These are phyloP conservation scores for Tricholoma flavovirens DNA, from an alignment of 768 basidiomycete species.

Conservation along the genomic window DNA sequence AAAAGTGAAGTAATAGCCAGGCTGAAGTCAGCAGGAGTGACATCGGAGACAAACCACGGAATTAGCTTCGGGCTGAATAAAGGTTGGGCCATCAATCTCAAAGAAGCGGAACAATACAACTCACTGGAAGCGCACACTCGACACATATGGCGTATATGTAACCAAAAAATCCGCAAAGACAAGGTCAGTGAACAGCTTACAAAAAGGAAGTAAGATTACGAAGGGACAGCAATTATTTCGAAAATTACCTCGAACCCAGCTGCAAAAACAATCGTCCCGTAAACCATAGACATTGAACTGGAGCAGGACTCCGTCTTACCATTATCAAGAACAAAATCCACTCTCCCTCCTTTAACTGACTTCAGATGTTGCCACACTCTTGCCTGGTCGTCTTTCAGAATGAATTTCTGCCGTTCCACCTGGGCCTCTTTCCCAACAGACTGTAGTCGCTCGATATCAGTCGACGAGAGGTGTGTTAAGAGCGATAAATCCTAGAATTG, in stretches of 20 bases:
- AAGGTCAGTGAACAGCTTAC: constrained; percentile 85
- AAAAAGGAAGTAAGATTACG: not conserved
- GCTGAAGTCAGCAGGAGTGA: constrained; percentile 80
- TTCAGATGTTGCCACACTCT: constrained; percentile 69
- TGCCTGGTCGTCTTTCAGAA: constrained; percentile 79
- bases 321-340: constrained; percentile 93
- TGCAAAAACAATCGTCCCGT: constrained; percentile 21
- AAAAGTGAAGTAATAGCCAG: constrained; percentile 53
- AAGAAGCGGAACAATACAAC: constrained; percentile 20
- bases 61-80: constrained; percentile 77
- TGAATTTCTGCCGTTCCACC: constrained; percentile 67
- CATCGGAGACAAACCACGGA: constrained; percentile 97
- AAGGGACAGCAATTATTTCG: not conserved
- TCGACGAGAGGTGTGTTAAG: constrained; percentile 75
- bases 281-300: not conserved
- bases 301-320: constrained; percentile 35
- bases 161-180: constrained; percentile 92
- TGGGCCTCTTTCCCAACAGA: constrained; percentile 78
- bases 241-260: constrained; percentile 82
- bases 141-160: constrained; percentile 79
- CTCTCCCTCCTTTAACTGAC: constrained; percentile 43
- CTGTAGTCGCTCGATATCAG: constrained; percentile 81
- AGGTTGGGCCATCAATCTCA: not conserved
- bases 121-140: constrained; percentile 86
- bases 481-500: constrained; percentile 79